Evolutionary conservation across 768 basidiomycete genomes (phyloP).

Genomic region (Tulasnella sp.): DNA sequence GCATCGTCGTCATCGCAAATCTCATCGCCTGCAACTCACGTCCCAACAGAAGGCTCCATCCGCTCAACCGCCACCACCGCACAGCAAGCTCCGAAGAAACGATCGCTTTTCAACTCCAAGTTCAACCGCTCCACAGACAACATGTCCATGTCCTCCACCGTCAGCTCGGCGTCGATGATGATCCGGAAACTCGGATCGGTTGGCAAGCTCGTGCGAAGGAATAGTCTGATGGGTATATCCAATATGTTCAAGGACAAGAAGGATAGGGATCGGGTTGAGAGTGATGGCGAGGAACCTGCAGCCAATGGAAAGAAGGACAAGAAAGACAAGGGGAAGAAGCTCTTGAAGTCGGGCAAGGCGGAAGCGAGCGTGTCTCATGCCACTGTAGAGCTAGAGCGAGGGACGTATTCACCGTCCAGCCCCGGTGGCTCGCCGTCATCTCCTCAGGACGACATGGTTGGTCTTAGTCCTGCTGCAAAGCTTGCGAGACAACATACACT

Average conservation of each 20-base stretch:
- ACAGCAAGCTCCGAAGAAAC: slow-evolving; percentile 45
- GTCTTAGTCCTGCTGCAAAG: slow-evolving; percentile 81
- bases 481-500: slow-evolving; percentile 86
- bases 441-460: slow-evolving; percentile 44
- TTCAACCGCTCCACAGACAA: slow-evolving; percentile 86
- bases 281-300: slow-evolving; percentile 28
- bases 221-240: slow-evolving; percentile 83
- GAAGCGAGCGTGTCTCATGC: slow-evolving; percentile 69
- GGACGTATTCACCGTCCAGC: slow-evolving; percentile 24
- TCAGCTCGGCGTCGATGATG: slow-evolving; percentile 90
- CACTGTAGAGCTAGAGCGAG: slow-evolving; percentile 71
- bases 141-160: slow-evolving; percentile 89
- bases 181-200: slow-evolving; percentile 89
- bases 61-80: slow-evolving; percentile 6
- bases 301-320: slow-evolving; percentile 35
- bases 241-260: slow-evolving; percentile 84
- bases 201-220: slow-evolving; percentile 78
- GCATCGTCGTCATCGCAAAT: slow-evolving; percentile 18
- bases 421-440: not conserved
- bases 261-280: slow-evolving; percentile 34
- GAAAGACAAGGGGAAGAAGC: slow-evolving; percentile 39
- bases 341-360: slow-evolving; percentile 51
- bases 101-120: slow-evolving; percentile 76
- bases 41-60: slow-evolving; percentile 16
- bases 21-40: slow-evolving; percentile 22